A percentile compares a stretch with the other conserved stretches of the same genome.
Conservation (phyloP, 2,329 filamentous ascomycete genomes). For the Monilinia polystroma region DNA sequence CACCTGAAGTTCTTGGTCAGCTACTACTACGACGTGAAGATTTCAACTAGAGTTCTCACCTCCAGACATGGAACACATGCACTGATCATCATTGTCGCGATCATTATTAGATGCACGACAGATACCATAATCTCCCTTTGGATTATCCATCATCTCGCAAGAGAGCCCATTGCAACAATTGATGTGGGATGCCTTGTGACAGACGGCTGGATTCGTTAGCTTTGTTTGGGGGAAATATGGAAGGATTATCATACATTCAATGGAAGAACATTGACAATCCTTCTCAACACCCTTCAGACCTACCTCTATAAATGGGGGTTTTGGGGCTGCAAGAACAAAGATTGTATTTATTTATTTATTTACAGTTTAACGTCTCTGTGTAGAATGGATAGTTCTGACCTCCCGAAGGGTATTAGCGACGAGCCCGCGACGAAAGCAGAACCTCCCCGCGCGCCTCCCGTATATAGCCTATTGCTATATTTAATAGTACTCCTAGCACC, state of each 20-base stretch:
- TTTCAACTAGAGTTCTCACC: neutral
- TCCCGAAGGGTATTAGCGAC: too few species aligned
- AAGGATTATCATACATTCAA: neutral
- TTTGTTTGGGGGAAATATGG: too few species aligned
- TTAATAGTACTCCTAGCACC: too few species aligned
- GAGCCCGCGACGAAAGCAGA: too few species aligned
- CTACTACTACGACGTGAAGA: neutral
- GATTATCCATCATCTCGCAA: constrained; percentile 3
- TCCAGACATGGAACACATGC: constrained; percentile 11
- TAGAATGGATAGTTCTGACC: too few species aligned
- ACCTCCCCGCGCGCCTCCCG: too few species aligned
- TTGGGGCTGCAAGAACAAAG: neutral
- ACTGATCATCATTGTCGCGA: neutral
- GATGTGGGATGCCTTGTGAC: neutral
- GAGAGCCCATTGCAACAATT: constrained; percentile 1
- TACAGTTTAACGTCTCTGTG: too few species aligned
- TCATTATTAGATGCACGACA: neutral
- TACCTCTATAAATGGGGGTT: neutral
- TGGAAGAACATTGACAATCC: constrained; percentile 2
- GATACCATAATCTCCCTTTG: constrained; percentile 4
- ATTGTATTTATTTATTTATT: too few species aligned
- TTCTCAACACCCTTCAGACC: neutral
- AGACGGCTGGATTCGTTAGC: constrained; percentile 1
- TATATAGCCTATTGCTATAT: too few species aligned
- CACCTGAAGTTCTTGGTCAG: neutral